phyloP scores from a whole-genome alignment of 1,139 yeast genomes.

The Candida pseudocylindracea region DNA sequence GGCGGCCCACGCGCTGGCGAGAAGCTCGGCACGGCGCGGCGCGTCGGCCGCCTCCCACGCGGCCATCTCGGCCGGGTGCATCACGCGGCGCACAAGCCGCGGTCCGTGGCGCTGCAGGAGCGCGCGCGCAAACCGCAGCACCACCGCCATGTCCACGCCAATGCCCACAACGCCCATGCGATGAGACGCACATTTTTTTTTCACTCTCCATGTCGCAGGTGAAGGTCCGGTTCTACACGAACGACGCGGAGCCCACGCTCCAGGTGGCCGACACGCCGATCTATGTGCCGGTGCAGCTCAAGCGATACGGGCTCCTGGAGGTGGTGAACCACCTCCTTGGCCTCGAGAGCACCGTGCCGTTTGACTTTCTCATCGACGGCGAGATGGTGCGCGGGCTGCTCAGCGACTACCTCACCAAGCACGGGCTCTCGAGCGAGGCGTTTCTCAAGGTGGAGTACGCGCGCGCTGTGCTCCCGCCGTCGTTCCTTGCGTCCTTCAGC shows the following conservation, averaged over 20 bases:
- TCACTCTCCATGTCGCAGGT: conserved; percentile 11
- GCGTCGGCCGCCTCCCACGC: conserved; percentile 25
- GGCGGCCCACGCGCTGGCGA: conserved; percentile 51
- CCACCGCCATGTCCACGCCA: conserved; percentile 39
- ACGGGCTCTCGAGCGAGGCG: conserved; percentile 71
- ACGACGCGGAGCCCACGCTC: conserved; percentile 55
- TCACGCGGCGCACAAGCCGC: conserved; percentile 14
- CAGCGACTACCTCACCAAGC: conserved; percentile 50
- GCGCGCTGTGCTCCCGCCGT: conserved; percentile 83
- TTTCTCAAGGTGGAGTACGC: conserved; percentile 72
- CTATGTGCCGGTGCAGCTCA: conserved; percentile 68
- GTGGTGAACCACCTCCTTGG: conserved; percentile 74
- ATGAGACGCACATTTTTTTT: too few relatives aligned
- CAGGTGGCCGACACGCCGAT: conserved; percentile 70
- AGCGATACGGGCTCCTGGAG: conserved; percentile 83
- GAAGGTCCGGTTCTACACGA: conserved; percentile 65
- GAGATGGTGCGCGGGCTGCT: conserved; percentile 55
- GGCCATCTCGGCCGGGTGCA: conserved; percentile 7
- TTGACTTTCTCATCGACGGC: conserved; percentile 82
- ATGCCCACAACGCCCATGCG: conserved; percentile 12
- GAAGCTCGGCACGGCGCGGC: conserved; percentile 8
- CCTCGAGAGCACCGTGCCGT: conserved; percentile 49
- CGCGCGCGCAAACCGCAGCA: conserved; percentile 24
- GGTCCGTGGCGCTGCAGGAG: conserved; percentile 9
- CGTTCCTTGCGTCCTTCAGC: conserved; percentile 66